Evolutionary conservation across 2,329 filamentous ascomycete species (phyloP).

Genomic region (Fusarium sp.): DNA sequence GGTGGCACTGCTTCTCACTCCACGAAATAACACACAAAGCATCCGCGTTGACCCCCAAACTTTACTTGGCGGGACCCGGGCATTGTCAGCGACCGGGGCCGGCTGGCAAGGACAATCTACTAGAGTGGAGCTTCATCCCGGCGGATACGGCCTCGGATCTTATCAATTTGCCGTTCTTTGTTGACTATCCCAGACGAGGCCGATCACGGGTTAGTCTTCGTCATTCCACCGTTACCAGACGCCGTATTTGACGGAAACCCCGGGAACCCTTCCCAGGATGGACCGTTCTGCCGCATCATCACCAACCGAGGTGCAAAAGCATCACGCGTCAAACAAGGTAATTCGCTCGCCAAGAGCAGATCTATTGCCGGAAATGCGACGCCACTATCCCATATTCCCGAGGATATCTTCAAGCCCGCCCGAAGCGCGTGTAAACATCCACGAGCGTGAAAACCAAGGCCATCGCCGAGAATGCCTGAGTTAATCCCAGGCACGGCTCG

Average conservation of each 20-base stretch:
- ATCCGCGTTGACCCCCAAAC: background rate
- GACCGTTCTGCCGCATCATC: slow-evolving; percentile 2
- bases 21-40: background rate
- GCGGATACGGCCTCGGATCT: slow-evolving; percentile 19
- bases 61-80: background rate
- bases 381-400: background rate
- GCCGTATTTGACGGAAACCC: slow-evolving; percentile 5
- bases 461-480: background rate
- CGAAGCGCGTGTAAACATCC: background rate
- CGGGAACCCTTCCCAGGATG: background rate
- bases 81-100: background rate
- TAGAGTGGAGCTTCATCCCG: slow-evolving; percentile 5
- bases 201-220: background rate
- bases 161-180: slow-evolving; percentile 1
- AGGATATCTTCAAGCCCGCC: background rate
- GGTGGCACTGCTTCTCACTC: background rate
- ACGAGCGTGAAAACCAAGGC: background rate
- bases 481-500: background rate
- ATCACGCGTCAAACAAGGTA: background rate
- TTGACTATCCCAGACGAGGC: background rate
- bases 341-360: background rate
- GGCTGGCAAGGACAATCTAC: slow-evolving; percentile 7
- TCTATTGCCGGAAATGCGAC: background rate
- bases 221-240: slow-evolving; percentile 1
- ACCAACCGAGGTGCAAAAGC: slow-evolving; percentile 1